These are phyloP conservation scores for Fraxinus cuspidata DNA, from an alignment of 257 asterid genomes.

Conservation along the genomic window DNA sequence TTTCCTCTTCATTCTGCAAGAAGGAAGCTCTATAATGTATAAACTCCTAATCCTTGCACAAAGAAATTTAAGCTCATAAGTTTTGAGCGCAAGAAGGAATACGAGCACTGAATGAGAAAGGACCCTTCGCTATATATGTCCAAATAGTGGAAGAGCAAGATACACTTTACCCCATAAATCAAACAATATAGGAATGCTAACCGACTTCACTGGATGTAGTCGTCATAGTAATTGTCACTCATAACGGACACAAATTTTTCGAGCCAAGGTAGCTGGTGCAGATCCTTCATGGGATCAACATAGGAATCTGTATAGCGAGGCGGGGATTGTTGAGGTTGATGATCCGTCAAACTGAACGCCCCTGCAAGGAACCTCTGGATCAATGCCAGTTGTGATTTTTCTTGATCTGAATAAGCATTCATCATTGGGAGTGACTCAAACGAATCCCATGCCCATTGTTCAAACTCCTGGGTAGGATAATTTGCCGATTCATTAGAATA, in stretches of 20 bases:
- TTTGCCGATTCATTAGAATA: constrained; percentile 38
- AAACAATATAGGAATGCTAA: neutral
- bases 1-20: constrained; percentile 21
- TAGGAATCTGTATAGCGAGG: constrained; percentile 75
- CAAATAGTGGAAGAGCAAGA: constrained; percentile 44
- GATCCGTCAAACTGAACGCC: constrained; percentile 70
- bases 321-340: constrained; percentile 59
- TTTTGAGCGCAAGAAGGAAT: constrained; percentile 3
- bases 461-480: constrained; percentile 61
- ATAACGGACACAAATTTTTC: constrained; percentile 91
- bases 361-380: constrained; percentile 94
- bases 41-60: constrained; percentile 9
- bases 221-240: constrained; percentile 78
- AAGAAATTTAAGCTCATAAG: constrained; percentile 14
- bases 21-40: constrained; percentile 20
- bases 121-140: constrained; percentile 1
- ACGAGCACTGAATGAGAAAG: constrained; percentile 12
- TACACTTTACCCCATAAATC: constrained; percentile 35
- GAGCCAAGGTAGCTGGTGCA: constrained; percentile 97
- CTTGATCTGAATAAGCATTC: constrained; percentile 87
- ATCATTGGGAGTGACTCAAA: constrained; percentile 67
- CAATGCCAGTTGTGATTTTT: constrained; percentile 87
- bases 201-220: constrained; percentile 51
- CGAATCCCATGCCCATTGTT: constrained; percentile 95
- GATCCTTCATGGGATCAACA: constrained; percentile 89